phyloP scores from a whole-genome alignment of 768 basidiomycete species.

The Mycena galericulata region DNA sequence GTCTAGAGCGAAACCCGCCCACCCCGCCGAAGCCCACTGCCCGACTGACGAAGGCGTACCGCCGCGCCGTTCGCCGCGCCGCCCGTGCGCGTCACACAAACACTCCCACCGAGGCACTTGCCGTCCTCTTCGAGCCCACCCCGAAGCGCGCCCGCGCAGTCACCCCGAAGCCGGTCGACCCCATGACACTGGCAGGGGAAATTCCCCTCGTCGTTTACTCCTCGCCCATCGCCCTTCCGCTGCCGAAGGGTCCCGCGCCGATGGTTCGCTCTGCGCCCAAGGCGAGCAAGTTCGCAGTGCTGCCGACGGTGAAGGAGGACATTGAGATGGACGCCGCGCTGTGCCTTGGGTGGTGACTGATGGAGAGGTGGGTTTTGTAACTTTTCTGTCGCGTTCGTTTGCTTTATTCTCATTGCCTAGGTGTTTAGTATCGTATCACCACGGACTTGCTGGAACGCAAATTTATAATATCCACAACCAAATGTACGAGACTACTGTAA shows the following conservation, averaged over 20 bases:
- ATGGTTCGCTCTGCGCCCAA: conserved; percentile 11
- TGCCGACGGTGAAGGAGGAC: conserved; percentile 9
- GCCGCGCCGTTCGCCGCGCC: conserved; percentile 18
- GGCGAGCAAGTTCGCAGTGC: not conserved
- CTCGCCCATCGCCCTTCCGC: conserved; percentile 16
- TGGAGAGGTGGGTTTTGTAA: too few relatives aligned
- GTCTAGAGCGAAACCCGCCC: conserved; percentile 7
- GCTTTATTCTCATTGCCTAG: too few relatives aligned
- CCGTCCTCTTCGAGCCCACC: not conserved
- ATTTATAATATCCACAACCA: too few relatives aligned
- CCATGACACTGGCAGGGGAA: conserved; percentile 2
- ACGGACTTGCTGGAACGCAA: too few relatives aligned
- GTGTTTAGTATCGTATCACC: too few relatives aligned
- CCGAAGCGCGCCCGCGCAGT: conserved; percentile 2
- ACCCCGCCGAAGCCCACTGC: not conserved
- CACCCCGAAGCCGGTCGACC: conserved; percentile 12
- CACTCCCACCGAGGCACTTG: not conserved
- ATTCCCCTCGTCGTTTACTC: conserved; percentile 8
- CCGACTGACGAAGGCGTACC: not conserved
- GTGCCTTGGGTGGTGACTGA: conserved; percentile 22
- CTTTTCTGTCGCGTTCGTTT: too few relatives aligned
- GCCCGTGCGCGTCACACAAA: not conserved
- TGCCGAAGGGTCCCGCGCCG: conserved; percentile 23
- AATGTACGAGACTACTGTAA: too few relatives aligned
- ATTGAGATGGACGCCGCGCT: not conserved